Evolutionary conservation across 805 yeast genomes (phyloP).

Genomic region (Yamadazyma phyllophila): DNA sequence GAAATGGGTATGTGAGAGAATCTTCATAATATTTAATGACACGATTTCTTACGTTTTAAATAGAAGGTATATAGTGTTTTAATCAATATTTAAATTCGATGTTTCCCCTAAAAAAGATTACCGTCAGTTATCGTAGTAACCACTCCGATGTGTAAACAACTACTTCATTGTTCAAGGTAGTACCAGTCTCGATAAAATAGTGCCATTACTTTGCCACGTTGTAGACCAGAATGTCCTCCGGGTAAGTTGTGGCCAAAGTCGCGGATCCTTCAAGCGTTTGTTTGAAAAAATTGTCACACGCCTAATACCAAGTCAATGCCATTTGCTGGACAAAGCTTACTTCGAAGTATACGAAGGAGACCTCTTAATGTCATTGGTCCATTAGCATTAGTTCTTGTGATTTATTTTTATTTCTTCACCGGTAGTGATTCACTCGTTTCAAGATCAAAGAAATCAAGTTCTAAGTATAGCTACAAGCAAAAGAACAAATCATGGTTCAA

Average conservation of each 20-base stretch:
- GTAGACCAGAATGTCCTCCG: constrained; percentile 3
- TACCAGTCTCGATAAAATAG: too few relatives aligned
- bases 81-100: constrained; percentile 1
- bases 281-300: constrained; percentile 1
- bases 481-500: constrained; percentile 45
- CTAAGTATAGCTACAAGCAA: constrained; percentile 48
- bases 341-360: constrained; percentile 58
- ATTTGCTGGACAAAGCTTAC: constrained; percentile 1
- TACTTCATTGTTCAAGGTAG: neutral
- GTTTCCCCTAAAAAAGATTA: neutral
- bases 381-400: constrained; percentile 38
- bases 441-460: constrained; percentile 14
- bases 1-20: constrained; percentile 34
- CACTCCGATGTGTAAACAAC: too few relatives aligned
- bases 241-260: neutral
- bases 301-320: constrained; percentile 1
- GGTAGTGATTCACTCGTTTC: neutral
- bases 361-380: constrained; percentile 51
- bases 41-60: too few relatives aligned
- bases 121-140: too few relatives aligned
- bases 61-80: constrained; percentile 4
- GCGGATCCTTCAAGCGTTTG: neutral
- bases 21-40: too few relatives aligned
- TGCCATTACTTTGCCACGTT: neutral
- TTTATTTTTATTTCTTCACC: constrained; percentile 43